A percentile compares a stretch with the other conserved stretches of the same genome.
Evolutionary conservation across 2,329 filamentous ascomycete species (phyloP).

Genomic region (Colletotrichum tamarilloi): DNA sequence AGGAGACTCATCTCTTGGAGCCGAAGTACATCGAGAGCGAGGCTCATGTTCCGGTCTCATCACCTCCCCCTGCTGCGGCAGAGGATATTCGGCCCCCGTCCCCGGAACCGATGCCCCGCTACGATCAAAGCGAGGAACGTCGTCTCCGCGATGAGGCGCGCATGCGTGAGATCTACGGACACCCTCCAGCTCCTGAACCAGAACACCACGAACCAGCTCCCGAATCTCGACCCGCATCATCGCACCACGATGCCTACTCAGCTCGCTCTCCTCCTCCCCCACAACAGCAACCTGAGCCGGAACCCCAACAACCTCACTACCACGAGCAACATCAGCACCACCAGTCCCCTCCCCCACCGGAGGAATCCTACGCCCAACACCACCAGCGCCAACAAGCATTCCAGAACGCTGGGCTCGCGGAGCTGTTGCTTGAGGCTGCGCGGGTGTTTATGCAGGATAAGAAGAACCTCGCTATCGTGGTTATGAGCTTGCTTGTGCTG

Average conservation of each 20-base stretch:
- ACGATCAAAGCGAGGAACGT: conserved; percentile 46
- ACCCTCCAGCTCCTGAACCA: conserved; percentile 35
- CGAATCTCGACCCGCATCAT: conserved; percentile 24
- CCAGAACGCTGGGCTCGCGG: conserved; percentile 61
- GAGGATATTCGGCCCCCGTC: not conserved
- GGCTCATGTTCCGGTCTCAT: not conserved
- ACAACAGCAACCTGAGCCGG: conserved; percentile 12
- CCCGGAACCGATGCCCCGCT: conserved; percentile 27
- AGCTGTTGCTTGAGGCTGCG: conserved; percentile 65
- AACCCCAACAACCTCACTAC: conserved; percentile 26
- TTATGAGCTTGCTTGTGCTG: conserved; percentile 65
- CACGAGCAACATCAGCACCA: conserved; percentile 40
- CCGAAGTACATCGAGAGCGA: conserved; percentile 22
- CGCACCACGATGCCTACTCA: conserved; percentile 3
- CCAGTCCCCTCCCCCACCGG: conserved; percentile 32
- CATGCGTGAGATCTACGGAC: conserved; percentile 65
- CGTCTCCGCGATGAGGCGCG: conserved; percentile 60
- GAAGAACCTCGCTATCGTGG: conserved; percentile 68
- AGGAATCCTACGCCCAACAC: conserved; percentile 45
- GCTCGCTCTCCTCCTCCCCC: not conserved
- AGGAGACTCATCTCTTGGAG: conserved; percentile 30
- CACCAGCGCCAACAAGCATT: conserved; percentile 36
- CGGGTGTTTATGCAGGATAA: conserved; percentile 66
- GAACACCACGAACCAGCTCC: conserved; percentile 32
- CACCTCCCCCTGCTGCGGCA: conserved; percentile 4